Evolutionary conservation across 2,329 filamentous ascomycete species (phyloP).

Genomic region (Cercospora citrullina): DNA sequence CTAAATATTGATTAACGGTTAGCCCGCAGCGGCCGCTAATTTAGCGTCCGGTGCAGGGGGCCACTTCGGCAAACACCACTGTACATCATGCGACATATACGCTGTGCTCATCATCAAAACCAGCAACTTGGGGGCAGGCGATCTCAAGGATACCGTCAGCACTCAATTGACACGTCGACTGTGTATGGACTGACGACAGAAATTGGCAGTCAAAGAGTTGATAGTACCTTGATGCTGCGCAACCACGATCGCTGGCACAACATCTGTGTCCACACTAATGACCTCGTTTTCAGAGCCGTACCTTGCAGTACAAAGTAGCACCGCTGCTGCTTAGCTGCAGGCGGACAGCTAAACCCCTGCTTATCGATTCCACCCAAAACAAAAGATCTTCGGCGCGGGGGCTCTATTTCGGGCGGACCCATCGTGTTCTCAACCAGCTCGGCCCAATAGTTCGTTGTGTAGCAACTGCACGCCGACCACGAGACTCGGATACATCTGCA

Average conservation of each 20-base stretch:
- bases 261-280: background rate
- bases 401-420: background rate
- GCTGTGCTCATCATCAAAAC: background rate
- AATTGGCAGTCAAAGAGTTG: background rate
- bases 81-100: background rate
- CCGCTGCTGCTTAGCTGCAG: slow-evolving; percentile 1
- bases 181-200: background rate
- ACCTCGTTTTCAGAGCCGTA: background rate
- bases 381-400: background rate
- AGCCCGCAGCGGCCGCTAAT: too few relatives aligned
- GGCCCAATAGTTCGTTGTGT: background rate
- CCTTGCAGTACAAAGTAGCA: slow-evolving; percentile 6
- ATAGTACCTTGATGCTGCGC: background rate
- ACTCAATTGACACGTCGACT: background rate
- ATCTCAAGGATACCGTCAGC: background rate
- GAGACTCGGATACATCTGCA: background rate
- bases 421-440: slow-evolving; percentile 1
- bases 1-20: too few relatives aligned
- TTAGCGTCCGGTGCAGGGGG: too few relatives aligned
- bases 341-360: background rate
- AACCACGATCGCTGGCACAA: background rate
- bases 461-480: background rate
- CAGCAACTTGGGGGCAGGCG: background rate
- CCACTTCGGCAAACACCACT: too few relatives aligned
- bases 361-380: background rate